Conservation (phyloP, 495 filamentous ascomycete species). For the Hyaloscypha variabilis region DNA sequence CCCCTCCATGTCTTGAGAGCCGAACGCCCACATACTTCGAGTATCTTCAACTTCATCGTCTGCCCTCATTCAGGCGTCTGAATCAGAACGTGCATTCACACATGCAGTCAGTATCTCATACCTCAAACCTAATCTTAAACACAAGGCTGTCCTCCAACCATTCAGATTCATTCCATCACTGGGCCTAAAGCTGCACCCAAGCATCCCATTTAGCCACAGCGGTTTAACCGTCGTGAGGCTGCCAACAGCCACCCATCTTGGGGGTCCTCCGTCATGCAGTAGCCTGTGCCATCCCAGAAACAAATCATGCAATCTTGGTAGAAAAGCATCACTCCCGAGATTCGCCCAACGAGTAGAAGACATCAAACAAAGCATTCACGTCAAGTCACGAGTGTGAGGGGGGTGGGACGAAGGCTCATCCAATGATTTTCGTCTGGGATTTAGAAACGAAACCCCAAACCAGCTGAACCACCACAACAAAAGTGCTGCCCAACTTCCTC, state of each 20-base stretch:
- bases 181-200: not conserved
- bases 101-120: not conserved
- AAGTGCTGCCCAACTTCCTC: not conserved
- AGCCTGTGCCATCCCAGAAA: not conserved
- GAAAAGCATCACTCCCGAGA: not conserved
- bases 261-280: not conserved
- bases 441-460: not conserved
- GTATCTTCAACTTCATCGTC: not conserved
- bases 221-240: not conserved
- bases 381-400: not conserved
- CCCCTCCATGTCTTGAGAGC: not conserved
- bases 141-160: not conserved
- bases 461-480: constrained; percentile 5
- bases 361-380: too few species aligned
- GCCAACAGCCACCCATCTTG: not conserved
- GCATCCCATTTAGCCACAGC: not conserved
- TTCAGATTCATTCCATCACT: not conserved
- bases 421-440: not conserved
- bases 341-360: not conserved
- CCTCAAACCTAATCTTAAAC: constrained; percentile 4
- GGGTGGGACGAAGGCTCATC: not conserved
- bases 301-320: not conserved
- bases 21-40: not conserved
- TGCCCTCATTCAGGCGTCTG: not conserved
- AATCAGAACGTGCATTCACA: not conserved